Conservation (phyloP, 2,329 filamentous ascomycete genomes). For the Hypoxylon sp. region DNA sequence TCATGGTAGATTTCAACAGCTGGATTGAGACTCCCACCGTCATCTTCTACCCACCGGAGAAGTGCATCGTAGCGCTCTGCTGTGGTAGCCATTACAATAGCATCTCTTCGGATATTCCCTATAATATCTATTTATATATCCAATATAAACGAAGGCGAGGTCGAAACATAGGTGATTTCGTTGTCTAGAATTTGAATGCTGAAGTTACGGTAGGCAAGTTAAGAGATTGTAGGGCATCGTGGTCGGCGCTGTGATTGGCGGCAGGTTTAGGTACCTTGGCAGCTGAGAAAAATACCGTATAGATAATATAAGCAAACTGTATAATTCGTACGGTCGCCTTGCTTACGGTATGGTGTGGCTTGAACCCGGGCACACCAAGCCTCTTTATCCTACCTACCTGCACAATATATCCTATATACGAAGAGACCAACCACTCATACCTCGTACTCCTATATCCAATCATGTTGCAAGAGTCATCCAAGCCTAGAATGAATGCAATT, state of each 20-base stretch:
- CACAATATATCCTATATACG: not conserved
- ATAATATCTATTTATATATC: not conserved
- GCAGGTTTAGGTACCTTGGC: not conserved
- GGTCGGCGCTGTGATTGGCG: not conserved
- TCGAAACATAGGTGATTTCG: not conserved
- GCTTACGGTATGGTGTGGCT: not conserved
- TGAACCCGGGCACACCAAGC: not conserved
- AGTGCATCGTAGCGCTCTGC: conserved; percentile 57
- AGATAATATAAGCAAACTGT: not conserved
- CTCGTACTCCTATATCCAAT: not conserved
- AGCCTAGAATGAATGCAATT: not conserved
- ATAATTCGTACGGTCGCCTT: not conserved
- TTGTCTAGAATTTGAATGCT: not conserved
- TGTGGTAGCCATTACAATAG: conserved; percentile 38
- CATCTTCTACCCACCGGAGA: conserved; percentile 63
- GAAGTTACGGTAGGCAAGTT: not conserved
- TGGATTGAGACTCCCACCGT: conserved; percentile 66
- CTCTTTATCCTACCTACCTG: not conserved
- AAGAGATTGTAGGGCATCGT: not conserved
- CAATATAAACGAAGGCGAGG: not conserved
- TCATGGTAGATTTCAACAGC: conserved; percentile 68
- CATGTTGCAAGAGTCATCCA: not conserved
- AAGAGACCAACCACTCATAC: not conserved
- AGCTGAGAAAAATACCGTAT: not conserved
- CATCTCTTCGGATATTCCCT: not conserved